Evolutionary conservation across 768 basidiomycete genomes (phyloP), one percentile per base, ranked within the genome.

Genomic region (Sporobolomyces pararoseus): DNA sequence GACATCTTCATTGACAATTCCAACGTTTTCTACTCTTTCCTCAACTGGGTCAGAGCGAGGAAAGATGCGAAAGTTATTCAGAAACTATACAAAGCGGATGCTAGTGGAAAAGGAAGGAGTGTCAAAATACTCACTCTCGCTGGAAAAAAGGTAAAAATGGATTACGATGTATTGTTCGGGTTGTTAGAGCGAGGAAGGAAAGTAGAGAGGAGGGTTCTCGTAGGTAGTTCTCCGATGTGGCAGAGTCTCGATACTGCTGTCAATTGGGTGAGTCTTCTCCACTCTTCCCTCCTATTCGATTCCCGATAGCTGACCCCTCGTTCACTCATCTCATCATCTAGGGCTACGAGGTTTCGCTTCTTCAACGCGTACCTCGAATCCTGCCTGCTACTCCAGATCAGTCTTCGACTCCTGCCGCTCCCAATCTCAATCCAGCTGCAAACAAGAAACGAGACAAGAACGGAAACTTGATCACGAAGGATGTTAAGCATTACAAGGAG

Each of bases 161-260:
- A 88, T 59, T 90, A 93, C 78, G 83, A 87, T 4, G 88, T 89
- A 7, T 83, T 93, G 37, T 83, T 86, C 2, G 83, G 92, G 44
- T 84, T 93, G 63, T 82, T 94, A 44, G 90, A 92, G 80, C 84
- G 91, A 46, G 91, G 90, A 10, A 84, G 91, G 42, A 85, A 87
- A 12, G 83, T 91, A 62, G 86, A 85, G 29, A 84, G 88, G 37
- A 84, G 89, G 29, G 88, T 90, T 9, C 82, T 91, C 9, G 90
- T 88, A 37, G 86, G 90, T 0, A 90, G 88, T 17, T 89, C 88
- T 50, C 90, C 91, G 2, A 79, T 93, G 55, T 89, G 91, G 78
- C 91, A 93, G 78, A 85, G 88, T 16, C 86, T 92, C 83, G 86
- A 87, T 14, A 80, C 83, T 6, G 88, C 89, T 23, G 83, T 86